Evolutionary conservation across 2,329 filamentous ascomycete genomes (phyloP).

Genomic region (Aureobasidium leucospermi): DNA sequence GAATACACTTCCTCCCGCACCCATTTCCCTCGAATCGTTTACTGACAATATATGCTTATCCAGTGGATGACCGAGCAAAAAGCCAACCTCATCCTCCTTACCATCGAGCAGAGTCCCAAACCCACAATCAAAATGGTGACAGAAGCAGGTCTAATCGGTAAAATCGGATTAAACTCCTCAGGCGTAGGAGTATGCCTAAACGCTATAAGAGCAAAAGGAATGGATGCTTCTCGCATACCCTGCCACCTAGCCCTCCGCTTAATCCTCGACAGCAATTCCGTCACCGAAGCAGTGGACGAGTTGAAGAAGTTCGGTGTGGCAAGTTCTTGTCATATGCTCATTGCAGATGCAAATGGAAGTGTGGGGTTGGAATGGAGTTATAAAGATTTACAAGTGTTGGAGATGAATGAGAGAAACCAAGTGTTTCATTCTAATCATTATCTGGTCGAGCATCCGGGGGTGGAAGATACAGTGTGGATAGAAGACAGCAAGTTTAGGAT

Average conservation of each 20-base stretch:
- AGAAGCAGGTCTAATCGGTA: constrained; percentile 56
- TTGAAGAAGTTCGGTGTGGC: constrained; percentile 44
- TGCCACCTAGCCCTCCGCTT: constrained; percentile 55
- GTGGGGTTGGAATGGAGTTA: constrained; percentile 45
- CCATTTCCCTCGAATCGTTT: neutral
- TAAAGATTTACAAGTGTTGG: constrained; percentile 26
- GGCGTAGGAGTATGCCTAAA: constrained; percentile 57
- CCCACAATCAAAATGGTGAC: constrained; percentile 50
- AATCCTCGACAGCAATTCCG: constrained; percentile 46
- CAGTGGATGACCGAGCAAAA: constrained; percentile 47
- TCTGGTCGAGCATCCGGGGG: constrained; percentile 31
- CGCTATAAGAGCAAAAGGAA: constrained; percentile 52
- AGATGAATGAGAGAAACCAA: constrained; percentile 27
- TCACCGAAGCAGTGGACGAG: constrained; percentile 38
- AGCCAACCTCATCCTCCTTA: constrained; percentile 42
- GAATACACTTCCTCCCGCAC: constrained; percentile 13
- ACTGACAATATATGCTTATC: neutral
- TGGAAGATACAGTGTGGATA: constrained; percentile 36
- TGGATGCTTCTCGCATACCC: constrained; percentile 46
- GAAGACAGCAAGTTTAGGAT: constrained; percentile 34
- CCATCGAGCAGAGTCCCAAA: constrained; percentile 36
- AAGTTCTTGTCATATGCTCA: constrained; percentile 46
- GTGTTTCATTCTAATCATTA: constrained; percentile 41
- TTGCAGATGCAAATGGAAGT: constrained; percentile 42
- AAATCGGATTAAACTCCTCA: constrained; percentile 55